phyloP scores from a whole-genome alignment of 2,329 filamentous ascomycete genomes.

The Mollisiaceae sp. region DNA sequence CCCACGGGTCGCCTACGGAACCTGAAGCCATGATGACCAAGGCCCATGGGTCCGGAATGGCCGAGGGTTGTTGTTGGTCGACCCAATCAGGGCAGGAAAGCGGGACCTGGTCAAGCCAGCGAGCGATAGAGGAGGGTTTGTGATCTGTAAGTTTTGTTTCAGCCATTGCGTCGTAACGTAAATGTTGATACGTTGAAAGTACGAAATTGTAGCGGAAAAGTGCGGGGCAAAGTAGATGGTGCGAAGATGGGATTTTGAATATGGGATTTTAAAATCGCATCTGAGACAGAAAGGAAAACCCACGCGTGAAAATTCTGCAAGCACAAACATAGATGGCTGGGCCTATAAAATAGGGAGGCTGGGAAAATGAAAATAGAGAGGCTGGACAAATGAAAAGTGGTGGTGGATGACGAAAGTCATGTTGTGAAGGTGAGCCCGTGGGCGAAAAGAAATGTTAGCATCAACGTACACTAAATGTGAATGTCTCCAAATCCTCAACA shows the following conservation, averaged over 20 bases:
- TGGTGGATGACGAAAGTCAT: background rate
- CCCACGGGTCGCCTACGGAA: slow-evolving; percentile 65
- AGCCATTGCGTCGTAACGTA: slow-evolving; percentile 23
- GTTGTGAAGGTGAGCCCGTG: background rate
- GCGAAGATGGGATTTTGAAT: background rate
- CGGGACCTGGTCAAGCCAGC: slow-evolving; percentile 27
- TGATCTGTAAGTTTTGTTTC: slow-evolving; percentile 25
- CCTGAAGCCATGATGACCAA: slow-evolving; percentile 42
- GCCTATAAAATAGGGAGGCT: no score
- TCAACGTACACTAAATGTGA: background rate
- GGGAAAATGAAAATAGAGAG: background rate
- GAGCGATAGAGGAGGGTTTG: slow-evolving; percentile 11
- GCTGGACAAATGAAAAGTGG: background rate
- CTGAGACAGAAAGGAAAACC: background rate
- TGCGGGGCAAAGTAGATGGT: background rate
- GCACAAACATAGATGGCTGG: background rate
- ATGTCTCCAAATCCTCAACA: background rate
- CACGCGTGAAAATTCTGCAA: background rate
- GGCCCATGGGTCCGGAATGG: slow-evolving; percentile 17
- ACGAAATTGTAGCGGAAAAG: background rate
- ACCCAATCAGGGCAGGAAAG: background rate
- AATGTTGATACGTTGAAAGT: background rate
- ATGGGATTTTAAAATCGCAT: background rate
- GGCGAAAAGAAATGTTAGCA: background rate
- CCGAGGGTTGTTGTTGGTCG: slow-evolving; percentile 11